phyloP scores from a whole-genome alignment of 1,139 yeast genomes.

The Pichia sp. region DNA sequence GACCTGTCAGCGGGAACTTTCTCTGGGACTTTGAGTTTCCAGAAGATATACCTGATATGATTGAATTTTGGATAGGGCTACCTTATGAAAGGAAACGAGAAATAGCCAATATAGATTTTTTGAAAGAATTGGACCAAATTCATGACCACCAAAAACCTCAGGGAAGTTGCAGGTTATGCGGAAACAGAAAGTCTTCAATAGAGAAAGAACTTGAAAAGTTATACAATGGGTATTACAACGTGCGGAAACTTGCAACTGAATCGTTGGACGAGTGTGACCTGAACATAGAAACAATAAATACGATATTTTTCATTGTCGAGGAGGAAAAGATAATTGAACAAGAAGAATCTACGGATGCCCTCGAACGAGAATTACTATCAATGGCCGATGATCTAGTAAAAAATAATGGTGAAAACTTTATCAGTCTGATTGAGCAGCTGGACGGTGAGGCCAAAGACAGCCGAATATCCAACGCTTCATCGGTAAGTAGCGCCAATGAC shows the following conservation, averaged over 20 bases:
- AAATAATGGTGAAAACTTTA: constrained; percentile 69
- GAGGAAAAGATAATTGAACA: constrained; percentile 19
- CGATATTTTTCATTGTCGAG: constrained; percentile 25
- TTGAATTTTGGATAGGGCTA: constrained; percentile 68
- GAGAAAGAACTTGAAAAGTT: constrained; percentile 78
- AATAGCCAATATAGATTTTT: constrained; percentile 65
- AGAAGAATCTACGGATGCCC: constrained; percentile 6
- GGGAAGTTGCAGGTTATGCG: constrained; percentile 80
- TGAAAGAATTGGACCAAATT: constrained; percentile 62
- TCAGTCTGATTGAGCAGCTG: constrained; percentile 72
- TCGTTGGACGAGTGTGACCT: constrained; percentile 23
- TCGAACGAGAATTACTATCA: constrained; percentile 34
- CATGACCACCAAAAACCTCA: constrained; percentile 47
- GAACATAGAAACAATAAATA: constrained; percentile 25
- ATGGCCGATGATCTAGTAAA: constrained; percentile 75
- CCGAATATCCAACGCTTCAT: constrained; percentile 2
- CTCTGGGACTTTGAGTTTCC: constrained; percentile 54
- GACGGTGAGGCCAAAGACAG: constrained; percentile 45
- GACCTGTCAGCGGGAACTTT: constrained; percentile 23
- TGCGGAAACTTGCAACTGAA: constrained; percentile 24
- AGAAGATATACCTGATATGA: constrained; percentile 56
- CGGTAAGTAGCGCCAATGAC: background rate
- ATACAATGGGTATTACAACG: constrained; percentile 50
- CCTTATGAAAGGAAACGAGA: constrained; percentile 56
- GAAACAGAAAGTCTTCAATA: constrained; percentile 65